Evolutionary conservation across 2,329 filamentous ascomycete genomes (phyloP), one percentile per base, ranked within the genome.

Genomic region (Cryphonectria japonica): DNA sequence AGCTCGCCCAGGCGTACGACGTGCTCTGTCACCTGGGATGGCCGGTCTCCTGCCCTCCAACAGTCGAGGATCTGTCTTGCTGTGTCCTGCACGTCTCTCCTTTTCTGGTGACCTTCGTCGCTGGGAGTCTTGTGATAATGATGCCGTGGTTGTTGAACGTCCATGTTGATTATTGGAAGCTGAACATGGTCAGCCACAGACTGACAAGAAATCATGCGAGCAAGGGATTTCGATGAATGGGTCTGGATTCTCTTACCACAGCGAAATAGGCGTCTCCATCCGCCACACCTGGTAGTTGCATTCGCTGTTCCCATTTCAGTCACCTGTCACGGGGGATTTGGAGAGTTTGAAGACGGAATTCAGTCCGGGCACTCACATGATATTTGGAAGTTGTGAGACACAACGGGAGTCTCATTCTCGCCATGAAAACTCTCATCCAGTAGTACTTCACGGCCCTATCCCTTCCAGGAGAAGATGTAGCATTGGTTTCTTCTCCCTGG

Each of bases 361-460:
- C 2, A 5, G 4, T 6, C 13, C 2, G n/a, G 52, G 6, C 52
- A 14, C 52, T 32, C 52, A 57, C 52, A 57, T 57, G 52, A 29
- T 57, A 57, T 29, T 57, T 57, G n/a, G 52, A 26, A 32, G 52
- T 57, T 32, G n/a, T 57, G 52, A 57, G 52, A 57, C 26, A 29
- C 26, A 29, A 29, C 6, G 26, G 52, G 4, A 57, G 52, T 29
- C 52, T 57, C 52, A 29, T 14, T 29, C 11, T 57, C n/a, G 52
- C 52, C 52, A 57, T 57, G n/a, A 29, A 57, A 57, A 29, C 52
- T 29, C 52, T 57, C n/a, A 57, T 57, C 52, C 52, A 57, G 11
- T 57, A 57, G 26, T 57, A 57, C 26, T 29, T 29, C 2, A 57
- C 52, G 52, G n/a, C 50, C 13, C n/a, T 57, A 11, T 32, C 52